phyloP scores from a whole-genome alignment of 345 rosid species.

The Pistacia vera region DNA sequence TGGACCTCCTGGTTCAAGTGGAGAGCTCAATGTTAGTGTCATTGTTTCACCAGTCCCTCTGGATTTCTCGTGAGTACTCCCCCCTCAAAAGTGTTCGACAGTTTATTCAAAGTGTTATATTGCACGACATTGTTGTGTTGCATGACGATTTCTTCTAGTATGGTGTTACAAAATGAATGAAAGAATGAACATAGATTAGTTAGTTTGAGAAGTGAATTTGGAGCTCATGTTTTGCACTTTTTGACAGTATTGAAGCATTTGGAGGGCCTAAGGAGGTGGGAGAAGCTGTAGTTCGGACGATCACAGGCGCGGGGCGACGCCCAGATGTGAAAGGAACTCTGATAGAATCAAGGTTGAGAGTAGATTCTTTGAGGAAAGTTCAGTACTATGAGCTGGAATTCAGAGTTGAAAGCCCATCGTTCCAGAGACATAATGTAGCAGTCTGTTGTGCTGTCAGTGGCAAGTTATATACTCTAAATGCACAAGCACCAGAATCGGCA shows the following conservation, averaged over 20 bases:
- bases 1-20: conserved; percentile 86
- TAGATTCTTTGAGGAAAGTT: conserved; percentile 44
- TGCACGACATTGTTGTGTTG: no score
- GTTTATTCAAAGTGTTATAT: no score
- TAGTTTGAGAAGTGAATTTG: background rate
- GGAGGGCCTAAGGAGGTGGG: conserved; percentile 90
- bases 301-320: conserved; percentile 53
- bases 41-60: conserved; percentile 76
- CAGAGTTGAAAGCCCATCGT: conserved; percentile 68
- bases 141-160: no score
- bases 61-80: conserved; percentile 70
- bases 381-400: conserved; percentile 78
- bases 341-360: conserved; percentile 53
- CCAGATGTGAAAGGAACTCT: conserved; percentile 60
- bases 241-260: conserved; percentile 72
- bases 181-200: background rate
- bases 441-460: conserved; percentile 65
- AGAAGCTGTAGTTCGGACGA: conserved; percentile 59
- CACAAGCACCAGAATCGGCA: conserved; percentile 70
- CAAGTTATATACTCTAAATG: conserved; percentile 66
- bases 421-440: conserved; percentile 71
- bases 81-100: background rate
- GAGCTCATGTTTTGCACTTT: background rate
- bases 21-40: conserved; percentile 91
- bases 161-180: background rate